Base-by-base conservation (phyloP, 1,284 basidiomycete genomes). In the Rhodotorula sp. region DNA sequence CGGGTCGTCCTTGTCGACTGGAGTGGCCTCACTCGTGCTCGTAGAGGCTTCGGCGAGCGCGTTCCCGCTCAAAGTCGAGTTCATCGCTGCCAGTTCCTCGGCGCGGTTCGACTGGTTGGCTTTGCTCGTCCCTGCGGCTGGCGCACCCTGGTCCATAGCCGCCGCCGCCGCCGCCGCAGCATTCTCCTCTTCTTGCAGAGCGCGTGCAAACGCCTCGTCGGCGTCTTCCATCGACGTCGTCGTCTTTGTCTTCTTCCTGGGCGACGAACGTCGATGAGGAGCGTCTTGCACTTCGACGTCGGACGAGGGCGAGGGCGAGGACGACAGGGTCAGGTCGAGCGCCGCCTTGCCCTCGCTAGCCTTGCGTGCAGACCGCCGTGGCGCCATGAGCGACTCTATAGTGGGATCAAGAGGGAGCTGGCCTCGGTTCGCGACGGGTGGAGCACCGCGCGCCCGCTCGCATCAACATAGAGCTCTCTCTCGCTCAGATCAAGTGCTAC, bases 131-230 rank as follows among this genome's bases (percentile, higher is more conserved):
- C 21, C n/a, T 5, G 12, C 46, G n/a, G 15, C 20, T n/a, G 39
- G 10, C 21, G 21, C 47, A 14, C 5, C 31, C 1, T 34, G 21
- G 5, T 23, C 21, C 15, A 34, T 29, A 8, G 12, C 46, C 20
- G 23, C 58, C 21, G 18, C 51, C 21, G 18, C 51, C 43, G 5
- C 18, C 5, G 6, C 52, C 21, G 8, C 43, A 8, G 6, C 46
- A 23, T 67, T 43, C 59, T 67, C 65, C 52, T 67, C 60, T 4
- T 47, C 60, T 31, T 67, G 60, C 21, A 67, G n/a, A 23, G 21
- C 34, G 20, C 46, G 34, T 7, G 60, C 65, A 7, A 67, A 18
- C 52, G 52, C 52, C 20, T 43, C 59, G 23, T 67, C 65, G 29
- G 65, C 60, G 43, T 57, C 23, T 43, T 43, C 39, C 39, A 14